phyloP scores from a whole-genome alignment of 768 basidiomycete species.

The Panellus pusillus region DNA sequence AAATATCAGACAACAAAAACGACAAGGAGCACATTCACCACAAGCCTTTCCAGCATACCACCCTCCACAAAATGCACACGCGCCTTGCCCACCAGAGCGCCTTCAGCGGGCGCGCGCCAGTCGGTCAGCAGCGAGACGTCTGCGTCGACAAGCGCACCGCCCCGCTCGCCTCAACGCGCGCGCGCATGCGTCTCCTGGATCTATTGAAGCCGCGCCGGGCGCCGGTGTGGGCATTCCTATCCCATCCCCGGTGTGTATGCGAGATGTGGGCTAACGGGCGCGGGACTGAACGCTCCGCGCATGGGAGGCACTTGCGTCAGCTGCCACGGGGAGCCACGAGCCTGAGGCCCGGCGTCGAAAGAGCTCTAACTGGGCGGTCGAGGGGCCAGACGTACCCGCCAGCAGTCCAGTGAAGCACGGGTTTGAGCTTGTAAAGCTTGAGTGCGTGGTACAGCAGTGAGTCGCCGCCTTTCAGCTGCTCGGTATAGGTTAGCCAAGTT shows the following conservation, averaged over 20 bases:
- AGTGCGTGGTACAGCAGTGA: conserved; percentile 74
- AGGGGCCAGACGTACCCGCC: conserved; percentile 82
- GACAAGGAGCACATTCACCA: conserved; percentile 75
- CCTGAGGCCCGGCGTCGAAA: conserved; percentile 40
- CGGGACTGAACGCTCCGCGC: conserved; percentile 47
- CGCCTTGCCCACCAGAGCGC: conserved; percentile 55
- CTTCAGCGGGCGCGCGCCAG: conserved; percentile 24
- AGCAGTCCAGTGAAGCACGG: conserved; percentile 79
- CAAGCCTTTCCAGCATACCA: conserved; percentile 68
- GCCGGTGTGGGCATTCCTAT: too few relatives aligned
- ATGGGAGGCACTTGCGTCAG: conserved; percentile 19
- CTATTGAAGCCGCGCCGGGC: conserved; percentile 12
- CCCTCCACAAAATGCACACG: conserved; percentile 67
- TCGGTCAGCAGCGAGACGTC: conserved; percentile 64
- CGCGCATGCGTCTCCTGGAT: conserved; percentile 38
- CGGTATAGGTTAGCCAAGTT: neutral
- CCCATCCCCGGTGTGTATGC: neutral
- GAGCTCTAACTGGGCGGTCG: conserved; percentile 67
- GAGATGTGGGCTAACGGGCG: conserved; percentile 20
- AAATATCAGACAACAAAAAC: conserved; percentile 58
- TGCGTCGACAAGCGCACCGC: conserved; percentile 61
- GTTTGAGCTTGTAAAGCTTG: conserved; percentile 71
- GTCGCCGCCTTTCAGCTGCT: conserved; percentile 75
- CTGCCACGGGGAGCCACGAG: conserved; percentile 22
- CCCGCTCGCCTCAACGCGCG: conserved; percentile 65